phyloP scores from a whole-genome alignment of 345 rosid species.

The Cardamine resedifolia region DNA sequence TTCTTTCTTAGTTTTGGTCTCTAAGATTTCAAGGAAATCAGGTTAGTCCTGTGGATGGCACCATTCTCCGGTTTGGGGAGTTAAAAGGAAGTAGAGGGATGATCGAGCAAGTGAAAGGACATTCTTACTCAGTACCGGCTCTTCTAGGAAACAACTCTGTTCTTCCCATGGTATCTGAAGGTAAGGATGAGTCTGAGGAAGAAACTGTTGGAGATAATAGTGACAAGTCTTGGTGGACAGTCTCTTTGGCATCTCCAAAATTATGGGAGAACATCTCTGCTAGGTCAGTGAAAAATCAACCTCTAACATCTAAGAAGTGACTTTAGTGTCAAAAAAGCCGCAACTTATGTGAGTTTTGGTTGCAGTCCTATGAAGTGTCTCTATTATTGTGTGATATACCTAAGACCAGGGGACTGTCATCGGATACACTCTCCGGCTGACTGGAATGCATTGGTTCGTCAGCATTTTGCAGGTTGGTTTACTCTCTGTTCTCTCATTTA shows the following conservation, averaged over 20 bases:
- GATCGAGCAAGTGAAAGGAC: slow-evolving; percentile 98
- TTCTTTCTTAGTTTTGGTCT: slow-evolving; percentile 13
- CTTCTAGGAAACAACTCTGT: slow-evolving; percentile 81
- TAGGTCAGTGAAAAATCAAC: slow-evolving; percentile 42
- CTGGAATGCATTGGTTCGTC: slow-evolving; percentile 81
- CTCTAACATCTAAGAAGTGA: background rate
- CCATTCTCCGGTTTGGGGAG: slow-evolving; percentile 78
- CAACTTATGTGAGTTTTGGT: slow-evolving; percentile 22
- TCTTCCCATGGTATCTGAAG: slow-evolving; percentile 61
- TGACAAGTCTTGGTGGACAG: slow-evolving; percentile 74
- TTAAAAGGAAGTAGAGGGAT: slow-evolving; percentile 72
- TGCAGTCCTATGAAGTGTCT: slow-evolving; percentile 87
- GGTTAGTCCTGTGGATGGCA: slow-evolving; percentile 98
- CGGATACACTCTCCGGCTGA: slow-evolving; percentile 89
- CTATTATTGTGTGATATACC: slow-evolving; percentile 91
- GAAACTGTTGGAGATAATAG: slow-evolving; percentile 43
- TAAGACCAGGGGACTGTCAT: slow-evolving; percentile 92
- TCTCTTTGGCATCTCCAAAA: slow-evolving; percentile 85
- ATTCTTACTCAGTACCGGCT: slow-evolving; percentile 76
- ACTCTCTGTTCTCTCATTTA: background rate
- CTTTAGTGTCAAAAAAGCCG: background rate
- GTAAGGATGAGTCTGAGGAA: slow-evolving; percentile 42
- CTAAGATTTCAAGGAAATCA: slow-evolving; percentile 34
- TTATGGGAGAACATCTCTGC: slow-evolving; percentile 52
- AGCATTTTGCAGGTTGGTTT: slow-evolving; percentile 85